phyloP scores from a whole-genome alignment of 1,284 basidiomycete species.

The Apiotrichum porosum region DNA sequence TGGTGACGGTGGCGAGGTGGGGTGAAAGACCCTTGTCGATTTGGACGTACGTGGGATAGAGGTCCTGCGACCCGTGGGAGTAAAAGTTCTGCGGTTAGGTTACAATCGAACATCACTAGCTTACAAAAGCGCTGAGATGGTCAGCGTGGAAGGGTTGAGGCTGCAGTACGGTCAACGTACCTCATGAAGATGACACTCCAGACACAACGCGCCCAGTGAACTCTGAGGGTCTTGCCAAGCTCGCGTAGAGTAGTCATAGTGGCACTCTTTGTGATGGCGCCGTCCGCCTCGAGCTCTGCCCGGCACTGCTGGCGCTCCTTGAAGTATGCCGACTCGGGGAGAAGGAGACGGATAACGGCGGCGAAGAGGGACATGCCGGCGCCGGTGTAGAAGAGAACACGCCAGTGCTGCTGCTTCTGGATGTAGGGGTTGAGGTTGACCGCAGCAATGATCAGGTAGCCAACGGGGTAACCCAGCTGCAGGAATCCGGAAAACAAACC shows the following conservation, averaged over 20 bases:
- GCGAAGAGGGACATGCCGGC: constrained; percentile 66
- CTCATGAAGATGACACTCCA: constrained; percentile 64
- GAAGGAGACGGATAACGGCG: constrained; percentile 62
- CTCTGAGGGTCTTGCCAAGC: constrained; percentile 64
- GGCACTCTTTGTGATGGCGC: constrained; percentile 57
- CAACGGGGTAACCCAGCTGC: constrained; percentile 67
- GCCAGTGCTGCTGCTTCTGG: constrained; percentile 39
- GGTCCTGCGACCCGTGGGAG: constrained; percentile 57
- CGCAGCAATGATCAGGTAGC: constrained; percentile 48
- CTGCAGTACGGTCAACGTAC: neutral
- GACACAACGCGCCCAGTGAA: constrained; percentile 71
- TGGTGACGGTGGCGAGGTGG: constrained; percentile 70
- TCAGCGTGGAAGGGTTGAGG: too few species aligned
- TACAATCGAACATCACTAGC: too few species aligned
- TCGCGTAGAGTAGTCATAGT: constrained; percentile 68
- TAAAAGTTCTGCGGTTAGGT: too few species aligned
- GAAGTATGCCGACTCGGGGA: constrained; percentile 86
- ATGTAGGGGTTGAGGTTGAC: constrained; percentile 64
- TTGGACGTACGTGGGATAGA: constrained; percentile 23
- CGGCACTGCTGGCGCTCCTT: constrained; percentile 61
- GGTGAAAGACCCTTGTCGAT: constrained; percentile 36
- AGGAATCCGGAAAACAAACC: constrained; percentile 79
- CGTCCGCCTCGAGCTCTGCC: constrained; percentile 35
- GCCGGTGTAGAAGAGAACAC: constrained; percentile 49
- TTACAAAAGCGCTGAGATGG: too few species aligned